phyloP scores from a whole-genome alignment of 2,329 filamentous ascomycete species.

The Taxawa tesnikishii region DNA sequence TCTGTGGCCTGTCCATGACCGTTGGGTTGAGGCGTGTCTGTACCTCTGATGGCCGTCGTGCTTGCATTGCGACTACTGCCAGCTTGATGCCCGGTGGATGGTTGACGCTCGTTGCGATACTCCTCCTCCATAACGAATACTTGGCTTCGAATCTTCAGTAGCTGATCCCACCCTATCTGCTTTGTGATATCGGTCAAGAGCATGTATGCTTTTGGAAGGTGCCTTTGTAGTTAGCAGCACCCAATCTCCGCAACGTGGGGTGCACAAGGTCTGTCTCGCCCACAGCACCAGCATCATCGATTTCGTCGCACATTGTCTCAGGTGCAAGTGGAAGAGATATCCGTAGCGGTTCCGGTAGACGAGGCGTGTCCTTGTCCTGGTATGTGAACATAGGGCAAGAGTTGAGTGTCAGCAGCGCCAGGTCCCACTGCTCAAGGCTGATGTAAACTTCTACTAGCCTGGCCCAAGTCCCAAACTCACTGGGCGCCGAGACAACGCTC shows the following conservation, averaged over 20 bases:
- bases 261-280: constrained; percentile 78
- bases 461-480: constrained; percentile 96
- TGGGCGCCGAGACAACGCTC: constrained; percentile 87
- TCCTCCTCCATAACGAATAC: constrained; percentile 99
- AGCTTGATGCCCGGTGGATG: constrained; percentile 36
- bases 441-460: constrained; percentile 89
- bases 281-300: constrained; percentile 74
- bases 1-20: constrained; percentile 20
- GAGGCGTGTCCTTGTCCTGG: constrained; percentile 90
- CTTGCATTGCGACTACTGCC: constrained; percentile 57
- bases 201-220: constrained; percentile 90
- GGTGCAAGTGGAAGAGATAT: constrained; percentile 77
- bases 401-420: constrained; percentile 88
- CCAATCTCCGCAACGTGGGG: constrained; percentile 70
- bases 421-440: constrained; percentile 88
- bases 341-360: constrained; percentile 86
- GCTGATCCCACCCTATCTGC: constrained; percentile 94
- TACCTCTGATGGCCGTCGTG: constrained; percentile 63
- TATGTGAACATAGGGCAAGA: constrained; percentile 99
- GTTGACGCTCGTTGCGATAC: constrained; percentile 78
- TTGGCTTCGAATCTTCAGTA: constrained; percentile 86
- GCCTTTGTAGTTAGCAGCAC: constrained; percentile 81
- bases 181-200: constrained; percentile 91
- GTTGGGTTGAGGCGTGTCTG: constrained; percentile 41
- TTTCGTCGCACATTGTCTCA: constrained; percentile 87